These are phyloP conservation scores for Nicotiana attenuata DNA, from an alignment of 257 asterid genomes.

Conservation along the genomic window DNA sequence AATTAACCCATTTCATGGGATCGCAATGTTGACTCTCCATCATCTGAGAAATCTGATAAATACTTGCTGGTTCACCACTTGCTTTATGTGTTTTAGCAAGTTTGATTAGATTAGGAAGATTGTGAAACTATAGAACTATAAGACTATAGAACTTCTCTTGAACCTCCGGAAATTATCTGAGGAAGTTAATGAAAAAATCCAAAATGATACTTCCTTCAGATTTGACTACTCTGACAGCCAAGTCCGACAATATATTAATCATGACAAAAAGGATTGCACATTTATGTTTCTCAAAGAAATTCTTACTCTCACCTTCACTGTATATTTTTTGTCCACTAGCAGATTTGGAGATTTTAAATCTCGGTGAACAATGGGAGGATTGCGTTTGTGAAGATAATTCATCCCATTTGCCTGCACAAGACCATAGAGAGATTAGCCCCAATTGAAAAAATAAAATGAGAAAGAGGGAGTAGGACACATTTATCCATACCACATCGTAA, in stretches of 20 bases:
- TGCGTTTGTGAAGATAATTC: slow-evolving; percentile 89
- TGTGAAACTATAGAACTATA: background rate
- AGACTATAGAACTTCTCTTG: background rate
- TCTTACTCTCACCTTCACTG: slow-evolving; percentile 71
- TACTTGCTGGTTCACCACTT: background rate
- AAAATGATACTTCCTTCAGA: background rate
- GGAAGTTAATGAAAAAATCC: background rate
- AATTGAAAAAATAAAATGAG: slow-evolving; percentile 12
- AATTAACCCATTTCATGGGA: background rate
- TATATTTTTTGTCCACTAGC: slow-evolving; percentile 83
- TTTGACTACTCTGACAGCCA: background rate
- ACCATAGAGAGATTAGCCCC: slow-evolving; percentile 10
- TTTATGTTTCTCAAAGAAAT: background rate
- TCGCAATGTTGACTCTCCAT: background rate
- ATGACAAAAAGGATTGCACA: slow-evolving; percentile 1
- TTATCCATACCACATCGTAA: slow-evolving; percentile 68
- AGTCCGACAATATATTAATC: background rate
- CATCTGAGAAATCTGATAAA: background rate
- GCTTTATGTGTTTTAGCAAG: background rate
- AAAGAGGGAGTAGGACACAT: slow-evolving; percentile 11
- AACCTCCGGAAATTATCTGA: background rate
- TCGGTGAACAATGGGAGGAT: slow-evolving; percentile 91
- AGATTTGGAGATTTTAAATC: slow-evolving; percentile 97
- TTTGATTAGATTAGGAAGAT: background rate
- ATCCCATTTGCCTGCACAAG: slow-evolving; percentile 79